phyloP scores from a whole-genome alignment of 2,329 filamentous ascomycete species.

The Pestalotiopsis sp. region DNA sequence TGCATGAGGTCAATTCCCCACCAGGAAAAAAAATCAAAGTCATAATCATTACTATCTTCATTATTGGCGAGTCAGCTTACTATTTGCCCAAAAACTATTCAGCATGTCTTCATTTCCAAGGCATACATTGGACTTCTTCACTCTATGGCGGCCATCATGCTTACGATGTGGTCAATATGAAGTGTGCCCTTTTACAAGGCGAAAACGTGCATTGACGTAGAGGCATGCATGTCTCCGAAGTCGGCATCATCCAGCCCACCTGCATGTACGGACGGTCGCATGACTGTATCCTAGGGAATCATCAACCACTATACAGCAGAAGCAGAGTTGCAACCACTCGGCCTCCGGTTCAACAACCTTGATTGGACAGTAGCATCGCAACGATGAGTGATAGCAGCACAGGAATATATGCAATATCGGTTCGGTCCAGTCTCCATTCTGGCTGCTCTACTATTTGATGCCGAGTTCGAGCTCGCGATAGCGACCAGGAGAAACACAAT shows the following conservation, averaged over 20 bases:
- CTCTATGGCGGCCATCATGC: neutral
- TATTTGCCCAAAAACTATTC: neutral
- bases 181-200: neutral
- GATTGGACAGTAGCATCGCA: too few species aligned
- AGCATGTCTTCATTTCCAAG: neutral
- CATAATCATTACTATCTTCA: neutral
- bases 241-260: too few species aligned
- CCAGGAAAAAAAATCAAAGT: neutral
- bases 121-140: neutral
- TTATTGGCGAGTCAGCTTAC: neutral
- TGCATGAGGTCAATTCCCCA: constrained; percentile 10
- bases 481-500: too few species aligned
- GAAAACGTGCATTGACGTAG: neutral
- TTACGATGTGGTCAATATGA: neutral
- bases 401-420: too few species aligned
- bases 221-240: neutral
- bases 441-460: too few species aligned
- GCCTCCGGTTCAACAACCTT: too few species aligned
- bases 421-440: too few species aligned
- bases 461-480: too few species aligned
- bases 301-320: too few species aligned
- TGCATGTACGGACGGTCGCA: too few species aligned
- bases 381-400: too few species aligned
- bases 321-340: too few species aligned
- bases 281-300: neutral